Conservation (phyloP, 2,329 filamentous ascomycete genomes). For the Cladosporium sp. region DNA sequence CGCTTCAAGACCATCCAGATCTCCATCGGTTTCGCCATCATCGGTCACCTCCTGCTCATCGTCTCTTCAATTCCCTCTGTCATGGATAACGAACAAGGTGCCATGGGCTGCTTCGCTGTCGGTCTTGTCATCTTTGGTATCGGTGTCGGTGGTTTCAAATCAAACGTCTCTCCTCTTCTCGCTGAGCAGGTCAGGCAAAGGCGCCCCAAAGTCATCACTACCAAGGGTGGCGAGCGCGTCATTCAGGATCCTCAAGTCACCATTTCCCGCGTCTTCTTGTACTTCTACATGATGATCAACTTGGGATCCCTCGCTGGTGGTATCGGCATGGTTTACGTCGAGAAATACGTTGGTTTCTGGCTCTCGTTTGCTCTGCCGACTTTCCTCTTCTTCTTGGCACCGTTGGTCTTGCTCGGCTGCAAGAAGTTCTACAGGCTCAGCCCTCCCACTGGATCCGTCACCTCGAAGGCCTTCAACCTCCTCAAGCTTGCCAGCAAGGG, state of each 20-base stretch:
- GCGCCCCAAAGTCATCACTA: constrained; percentile 40
- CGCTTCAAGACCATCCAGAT: constrained; percentile 69
- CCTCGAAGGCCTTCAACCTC: constrained; percentile 65
- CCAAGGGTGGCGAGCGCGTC: constrained; percentile 46
- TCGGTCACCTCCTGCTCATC: constrained; percentile 68
- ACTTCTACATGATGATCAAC: constrained; percentile 75
- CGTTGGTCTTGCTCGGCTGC: constrained; percentile 52
- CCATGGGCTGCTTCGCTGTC: constrained; percentile 64
- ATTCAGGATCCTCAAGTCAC: constrained; percentile 50
- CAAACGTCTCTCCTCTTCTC: constrained; percentile 63
- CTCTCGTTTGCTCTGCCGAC: constrained; percentile 63
- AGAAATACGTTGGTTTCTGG: constrained; percentile 67
- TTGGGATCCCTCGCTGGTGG: constrained; percentile 63
- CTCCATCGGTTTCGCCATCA: constrained; percentile 62
- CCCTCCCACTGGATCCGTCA: constrained; percentile 71
- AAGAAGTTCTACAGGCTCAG: constrained; percentile 56
- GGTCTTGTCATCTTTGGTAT: constrained; percentile 69
- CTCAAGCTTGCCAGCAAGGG: constrained; percentile 61
- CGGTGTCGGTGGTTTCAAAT: constrained; percentile 78
- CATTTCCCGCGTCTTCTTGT: constrained; percentile 52
- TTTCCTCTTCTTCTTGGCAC: constrained; percentile 64
- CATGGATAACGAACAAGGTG: constrained; percentile 55
- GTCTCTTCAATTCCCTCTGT: constrained; percentile 64
- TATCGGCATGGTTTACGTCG: constrained; percentile 59
- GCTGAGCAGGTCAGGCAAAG: constrained; percentile 49